Conservation (phyloP, 2,329 filamentous ascomycete species). For the Epichloe hybrida region DNA sequence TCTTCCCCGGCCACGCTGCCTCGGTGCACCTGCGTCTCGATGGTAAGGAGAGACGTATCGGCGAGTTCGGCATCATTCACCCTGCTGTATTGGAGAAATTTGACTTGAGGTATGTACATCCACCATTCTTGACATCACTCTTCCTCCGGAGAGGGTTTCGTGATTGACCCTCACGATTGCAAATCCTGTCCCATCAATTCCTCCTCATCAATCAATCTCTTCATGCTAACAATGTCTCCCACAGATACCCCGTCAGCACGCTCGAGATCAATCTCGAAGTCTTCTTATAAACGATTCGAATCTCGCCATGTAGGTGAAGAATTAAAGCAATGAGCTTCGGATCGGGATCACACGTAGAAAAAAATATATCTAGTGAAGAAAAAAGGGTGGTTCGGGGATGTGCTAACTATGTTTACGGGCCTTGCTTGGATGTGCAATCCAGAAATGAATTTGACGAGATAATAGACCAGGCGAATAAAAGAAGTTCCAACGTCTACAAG, state of each 20-base stretch:
- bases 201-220: not conserved
- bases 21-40: constrained; percentile 64
- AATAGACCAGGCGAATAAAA: constrained; percentile 9
- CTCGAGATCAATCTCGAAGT: constrained; percentile 90
- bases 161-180: too few relatives aligned
- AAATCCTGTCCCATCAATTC: not conserved
- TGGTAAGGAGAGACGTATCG: constrained; percentile 65
- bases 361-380: too few relatives aligned
- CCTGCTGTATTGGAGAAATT: constrained; percentile 88
- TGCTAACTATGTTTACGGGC: not conserved
- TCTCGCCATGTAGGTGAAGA: not conserved
- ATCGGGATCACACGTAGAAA: not conserved
- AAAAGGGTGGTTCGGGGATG: not conserved
- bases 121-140: not conserved
- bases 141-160: too few relatives aligned
- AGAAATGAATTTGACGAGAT: constrained; percentile 13
- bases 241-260: constrained; percentile 78
- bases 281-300: constrained; percentile 51
- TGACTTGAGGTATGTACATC: constrained; percentile 55
- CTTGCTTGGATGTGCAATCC: not conserved
- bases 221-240: not conserved
- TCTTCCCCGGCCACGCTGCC: constrained; percentile 81
- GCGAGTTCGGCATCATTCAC: constrained; percentile 87
- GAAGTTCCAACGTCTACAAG: not conserved
- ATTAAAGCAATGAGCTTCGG: not conserved